Base-by-base conservation (phyloP, 345 rosid species). In the Euclidium syriacum region DNA sequence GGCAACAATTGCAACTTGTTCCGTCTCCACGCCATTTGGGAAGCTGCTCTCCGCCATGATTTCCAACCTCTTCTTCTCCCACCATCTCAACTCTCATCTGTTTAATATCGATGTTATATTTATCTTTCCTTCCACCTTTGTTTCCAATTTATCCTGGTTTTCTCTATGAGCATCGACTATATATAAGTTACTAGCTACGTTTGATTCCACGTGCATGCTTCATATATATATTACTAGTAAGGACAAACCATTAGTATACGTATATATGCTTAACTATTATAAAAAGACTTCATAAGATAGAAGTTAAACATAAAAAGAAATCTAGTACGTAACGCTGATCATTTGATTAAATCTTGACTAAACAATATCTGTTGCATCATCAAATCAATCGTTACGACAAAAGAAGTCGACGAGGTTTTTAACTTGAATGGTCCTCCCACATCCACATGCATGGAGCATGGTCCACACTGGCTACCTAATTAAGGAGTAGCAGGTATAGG, bases 31-130 rank as follows among this genome's bases (percentile, higher is more conserved):
- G 42, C 57, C 65, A 72, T 61, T 2, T 80, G 85, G 83, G 76
- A 76, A 29, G 85, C 83, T 14, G 57, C 75, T 58, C 79, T 80
- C n/a, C 62, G 52, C 9, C 83, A 76, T 64, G 81, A 72, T 11
- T 80, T 83, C 55, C 73, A 64, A 11, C 85, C 87, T 40, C 58
- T 77, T 22, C 20, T 24, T 23, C 19, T 64, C 30, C 54, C 70
- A 22, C 25, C 48, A 35, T 49, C 40, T 38, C 18, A 25, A 23
- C 29, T 39, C 30, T 55, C 23, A 67, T 18, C 42, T 6, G n/a
- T 24, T 42, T 15, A 14, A 55, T 12, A 52, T 52, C n/a, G n/a
- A n/a, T n/a, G n/a, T 11, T 8, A 12, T 27, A 12, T 29, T 12
- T 39, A 19, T 15, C 19, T 26, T 62, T 32, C 20, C 10, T 44